Percentiles rank a stretch among this genome's conserved stretches.
Evolutionary conservation across 257 asterid species (phyloP).

Genomic region (Penstemon eatonii): DNA sequence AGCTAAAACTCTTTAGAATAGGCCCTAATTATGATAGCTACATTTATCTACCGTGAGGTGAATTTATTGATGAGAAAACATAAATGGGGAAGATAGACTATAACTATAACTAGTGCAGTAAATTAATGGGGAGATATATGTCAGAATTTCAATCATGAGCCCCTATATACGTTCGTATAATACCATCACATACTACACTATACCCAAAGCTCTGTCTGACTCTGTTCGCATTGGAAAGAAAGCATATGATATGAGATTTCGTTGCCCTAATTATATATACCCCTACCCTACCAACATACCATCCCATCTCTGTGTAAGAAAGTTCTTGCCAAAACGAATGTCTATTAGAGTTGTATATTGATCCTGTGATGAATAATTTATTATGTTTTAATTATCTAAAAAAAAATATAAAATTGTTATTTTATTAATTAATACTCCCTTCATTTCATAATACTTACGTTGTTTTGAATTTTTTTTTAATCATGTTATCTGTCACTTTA

Average conservation of each 20-base stretch:
- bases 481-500: no score
- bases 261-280: slow-evolving; percentile 32
- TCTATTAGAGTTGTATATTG: no score
- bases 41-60: slow-evolving; percentile 20
- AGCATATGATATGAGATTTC: neutral
- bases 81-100: slow-evolving; percentile 11
- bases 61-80: slow-evolving; percentile 4
- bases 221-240: neutral
- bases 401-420: neutral
- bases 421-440: neutral
- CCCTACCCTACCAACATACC: slow-evolving; percentile 26
- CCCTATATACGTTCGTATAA: slow-evolving; percentile 2
- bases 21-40: no score
- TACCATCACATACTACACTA: no score
- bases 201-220: no score
- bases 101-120: slow-evolving; percentile 23
- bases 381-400: no score
- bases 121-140: slow-evolving; percentile 22
- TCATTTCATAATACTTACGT: no score
- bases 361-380: no score
- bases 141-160: slow-evolving; percentile 49
- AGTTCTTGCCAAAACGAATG: neutral
- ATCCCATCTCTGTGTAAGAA: slow-evolving; percentile 7
- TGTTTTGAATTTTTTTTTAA: no score
- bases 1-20: no score